Evolutionary conservation across 345 rosid species (phyloP), one percentile per base, ranked within the genome.

Genomic region (Aethionema arabicum): DNA sequence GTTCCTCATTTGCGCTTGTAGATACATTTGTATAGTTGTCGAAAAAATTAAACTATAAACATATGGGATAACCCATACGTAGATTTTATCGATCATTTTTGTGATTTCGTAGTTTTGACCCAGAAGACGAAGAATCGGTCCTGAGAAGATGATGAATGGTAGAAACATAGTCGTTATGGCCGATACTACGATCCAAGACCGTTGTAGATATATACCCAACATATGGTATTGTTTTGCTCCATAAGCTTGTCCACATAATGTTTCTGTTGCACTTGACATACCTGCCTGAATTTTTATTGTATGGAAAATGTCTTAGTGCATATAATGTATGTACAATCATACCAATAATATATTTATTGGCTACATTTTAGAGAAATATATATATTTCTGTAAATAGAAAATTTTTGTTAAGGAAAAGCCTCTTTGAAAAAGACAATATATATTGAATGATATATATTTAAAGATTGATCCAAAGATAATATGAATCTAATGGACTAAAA

Each of bases 211-310:
- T 47, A 82, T 72, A 0, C 87, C 87, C 74, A 82, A 56, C 87
- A 82, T 80, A 69, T 78, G 81, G 59, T 82, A 73, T 58, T 82
- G 84, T 69, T 74, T 56, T 7, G 87, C 87, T 51, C 87, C 87
- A 46, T 61, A 82, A 33, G 87, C 82, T 76, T 82, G 87, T 41
- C 87, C 87, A 49, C 87, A 82, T 32, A 82, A 40, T 2, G 87
- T 83, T 61, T 82, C 85, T 2, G 84, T 80, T 16, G 85, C 85
- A 54, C 83, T 80, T 15, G 82, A 76, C 85, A 83, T 83, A 39
- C 85, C 88, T 48, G 77, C 71, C 88, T 83, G 37, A 50, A 32
- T 3, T 33, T 45, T 44, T 27, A 6, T 5, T 11, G 14, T 32
- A 27, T 11, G 16, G 16, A 52, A 21, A 29, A 21, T 21, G 27